Base-by-base conservation (phyloP, 352 stramenopile genomes). In the Globisporangium apiculatum region DNA sequence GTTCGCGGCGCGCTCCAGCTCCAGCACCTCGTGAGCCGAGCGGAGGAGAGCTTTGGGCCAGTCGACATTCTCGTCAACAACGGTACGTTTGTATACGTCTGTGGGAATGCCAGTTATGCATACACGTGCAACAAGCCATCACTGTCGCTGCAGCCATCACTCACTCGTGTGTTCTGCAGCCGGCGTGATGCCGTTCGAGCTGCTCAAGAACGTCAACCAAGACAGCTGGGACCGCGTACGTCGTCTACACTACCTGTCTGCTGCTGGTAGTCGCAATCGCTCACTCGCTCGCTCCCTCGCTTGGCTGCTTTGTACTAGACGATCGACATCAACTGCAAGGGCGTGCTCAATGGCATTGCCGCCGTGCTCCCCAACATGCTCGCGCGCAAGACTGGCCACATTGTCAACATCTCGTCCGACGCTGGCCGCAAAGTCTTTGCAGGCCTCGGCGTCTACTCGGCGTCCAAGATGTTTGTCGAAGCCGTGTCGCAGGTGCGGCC, bases 311-410 rank as follows among this genome's bases (percentile, higher is more conserved):
- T 7, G 12, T 14, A 24, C 9, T 35, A 83, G 64, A 95, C 83
- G 11, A 88, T 98, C 48, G 91, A 97, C 67, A 89, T 97, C 47
- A 98, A 98, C 71, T 97, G 88, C 75, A 97, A 96, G 64, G 92
- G 90, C 37, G 76, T 85, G 17, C 79, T 97, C 58, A 94, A 97
- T 67, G 87, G 87, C 18, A 83, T 97, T 61, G 87, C 75, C 0
- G 73, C 73, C 7, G 81, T 87, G 47, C 66, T 91, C 36, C 77
- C 79, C 3, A 70, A 86, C 42, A 92, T 94, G 80, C 57, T 93
- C 46, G 75, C 69, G 51, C 79, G 79, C 17, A 87, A 90, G 68
- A 67, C 58, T 11, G 83, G 85, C 10, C 85, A 95, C 59, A 93
- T 95, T 57, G 74, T 95, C 51, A 91, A 91, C 66, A 92, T 93